A percentile compares a stretch with the other conserved stretches of the same genome.
Evolutionary conservation across 768 basidiomycete genomes (phyloP).

Genomic region (Asterophora lycoperdoides): DNA sequence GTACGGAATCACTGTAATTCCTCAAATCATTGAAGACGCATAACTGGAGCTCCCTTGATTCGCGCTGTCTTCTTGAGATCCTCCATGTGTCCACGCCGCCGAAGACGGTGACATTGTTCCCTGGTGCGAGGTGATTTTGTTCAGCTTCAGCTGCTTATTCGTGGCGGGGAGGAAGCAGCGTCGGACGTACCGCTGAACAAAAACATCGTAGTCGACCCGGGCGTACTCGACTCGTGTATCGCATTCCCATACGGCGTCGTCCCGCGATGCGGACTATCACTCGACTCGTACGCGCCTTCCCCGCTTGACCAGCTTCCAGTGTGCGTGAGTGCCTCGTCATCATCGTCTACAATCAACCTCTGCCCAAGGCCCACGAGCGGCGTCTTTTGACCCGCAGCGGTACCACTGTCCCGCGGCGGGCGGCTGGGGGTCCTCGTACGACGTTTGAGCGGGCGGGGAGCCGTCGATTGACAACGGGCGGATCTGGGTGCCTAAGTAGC

Average conservation of each 20-base stretch:
- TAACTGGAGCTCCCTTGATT: too few relatives aligned
- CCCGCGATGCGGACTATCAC: slow-evolving; percentile 11
- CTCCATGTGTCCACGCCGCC: too few relatives aligned
- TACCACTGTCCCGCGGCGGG: slow-evolving; percentile 22
- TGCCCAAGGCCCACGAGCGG: slow-evolving; percentile 10
- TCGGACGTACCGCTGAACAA: slow-evolving; percentile 24
- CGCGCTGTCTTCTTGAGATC: too few relatives aligned
- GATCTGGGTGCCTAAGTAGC: too few relatives aligned
- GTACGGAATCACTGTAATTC: too few relatives aligned
- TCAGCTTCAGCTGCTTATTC: too few relatives aligned
- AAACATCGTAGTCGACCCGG: slow-evolving; percentile 23
- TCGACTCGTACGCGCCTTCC: slow-evolving; percentile 9
- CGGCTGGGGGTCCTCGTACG: slow-evolving; percentile 14
- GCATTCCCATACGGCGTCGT: slow-evolving; percentile 23
- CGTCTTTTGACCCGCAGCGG: slow-evolving; percentile 18
- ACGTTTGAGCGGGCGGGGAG: background rate
- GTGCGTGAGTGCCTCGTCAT: slow-evolving; percentile 17
- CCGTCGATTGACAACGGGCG: background rate
- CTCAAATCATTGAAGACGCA: too few relatives aligned
- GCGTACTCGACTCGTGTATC: slow-evolving; percentile 19
- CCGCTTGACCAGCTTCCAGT: slow-evolving; percentile 16
- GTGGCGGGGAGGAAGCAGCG: too few relatives aligned
- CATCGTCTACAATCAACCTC: slow-evolving; percentile 21
- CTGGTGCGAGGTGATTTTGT: too few relatives aligned
- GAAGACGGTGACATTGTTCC: too few relatives aligned